Base-by-base conservation (phyloP, 2,329 filamentous ascomycete species). In the Cytospora paraplurivora region DNA sequence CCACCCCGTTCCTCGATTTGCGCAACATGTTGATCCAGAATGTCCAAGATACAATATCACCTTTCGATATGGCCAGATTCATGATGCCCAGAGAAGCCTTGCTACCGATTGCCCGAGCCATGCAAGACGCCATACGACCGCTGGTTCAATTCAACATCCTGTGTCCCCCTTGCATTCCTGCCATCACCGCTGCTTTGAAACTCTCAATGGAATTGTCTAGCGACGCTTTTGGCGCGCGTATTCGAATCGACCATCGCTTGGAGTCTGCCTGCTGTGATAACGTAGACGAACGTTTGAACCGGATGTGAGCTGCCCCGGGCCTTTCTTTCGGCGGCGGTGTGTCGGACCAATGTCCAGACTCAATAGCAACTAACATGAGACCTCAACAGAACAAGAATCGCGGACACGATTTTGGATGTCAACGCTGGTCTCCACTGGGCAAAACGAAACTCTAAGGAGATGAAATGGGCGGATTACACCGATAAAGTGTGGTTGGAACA, bases 221-320 rank as follows among this genome's bases (percentile, higher is more conserved):
- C 34, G 38, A 12, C 11, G 19, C 62, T 19, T 21, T 21, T 15
- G 38, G 57, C 54, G 57, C 54, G 63, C 37, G n/a, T 17, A 21
- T 64, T 8, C 59, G 63, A n/a, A 13, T 64, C 13, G 59, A 64
- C 59, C 59, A 64, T 17, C 59, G 55, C 4, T 54, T 62, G 4
- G 49, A 34, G 1, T 64, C 59, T 32, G 41, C 21, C 17, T 64
- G 63, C 38, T 64, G 59, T 21, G 4, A 19, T 10, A 10, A 17
- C 10, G n/a, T 10, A 1, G 17, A 10, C 37, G 49, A 50, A 17
- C 59, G 37, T 10, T 21, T 62, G 4, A 37, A 8, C 7, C 63
- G 63, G 21, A 53, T 64, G 6, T n/a, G 17, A 44, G 38, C n/a
- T 17, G 15, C 38, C 13, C 38, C n/a, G n/a, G n/a, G n/a, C n/a